phyloP scores from a whole-genome alignment of 257 asterid genomes.

The Scutellaria baicalensis region DNA sequence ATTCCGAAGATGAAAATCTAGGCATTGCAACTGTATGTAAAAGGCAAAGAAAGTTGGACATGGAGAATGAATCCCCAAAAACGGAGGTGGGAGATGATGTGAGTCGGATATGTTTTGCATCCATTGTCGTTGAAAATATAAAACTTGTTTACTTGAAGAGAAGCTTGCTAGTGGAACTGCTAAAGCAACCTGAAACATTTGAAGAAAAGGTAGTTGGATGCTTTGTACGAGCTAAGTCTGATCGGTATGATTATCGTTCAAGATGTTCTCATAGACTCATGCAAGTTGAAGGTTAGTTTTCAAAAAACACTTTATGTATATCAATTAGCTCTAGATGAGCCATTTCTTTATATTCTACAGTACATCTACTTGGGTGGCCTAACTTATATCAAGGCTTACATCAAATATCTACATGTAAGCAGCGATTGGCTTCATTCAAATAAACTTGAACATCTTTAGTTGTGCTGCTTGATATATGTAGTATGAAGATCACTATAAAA shows the following conservation, averaged over 20 bases:
- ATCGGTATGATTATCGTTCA: conserved; percentile 34
- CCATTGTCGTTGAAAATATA: conserved; percentile 52
- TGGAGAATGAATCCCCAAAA: conserved; percentile 20
- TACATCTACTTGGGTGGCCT: not conserved
- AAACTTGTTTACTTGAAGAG: conserved; percentile 74
- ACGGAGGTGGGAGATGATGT: conserved; percentile 14
- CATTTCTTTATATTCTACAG: conserved; percentile 10
- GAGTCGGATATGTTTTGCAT: conserved; percentile 41
- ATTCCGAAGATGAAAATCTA: conserved; percentile 24
- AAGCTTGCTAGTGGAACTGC: conserved; percentile 47
- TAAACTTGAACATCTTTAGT: not conserved
- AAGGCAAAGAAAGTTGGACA: conserved; percentile 22
- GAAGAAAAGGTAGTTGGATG: conserved; percentile 67
- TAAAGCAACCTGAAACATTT: conserved; percentile 47
- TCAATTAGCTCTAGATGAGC: not conserved
- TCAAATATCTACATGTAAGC: not conserved
- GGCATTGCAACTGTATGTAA: conserved; percentile 14
- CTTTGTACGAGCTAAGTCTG: conserved; percentile 51
- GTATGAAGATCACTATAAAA: not conserved
- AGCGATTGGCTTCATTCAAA: not conserved
- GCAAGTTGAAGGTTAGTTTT: conserved; percentile 69
- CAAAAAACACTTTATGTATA: not conserved
- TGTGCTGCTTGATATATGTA: not conserved
- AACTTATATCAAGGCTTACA: not conserved
- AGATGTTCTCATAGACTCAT: conserved; percentile 47